Evolutionary conservation across 1,284 basidiomycete species (phyloP), one percentile per base, ranked within the genome.

Genomic region (Dichomitus squalens): DNA sequence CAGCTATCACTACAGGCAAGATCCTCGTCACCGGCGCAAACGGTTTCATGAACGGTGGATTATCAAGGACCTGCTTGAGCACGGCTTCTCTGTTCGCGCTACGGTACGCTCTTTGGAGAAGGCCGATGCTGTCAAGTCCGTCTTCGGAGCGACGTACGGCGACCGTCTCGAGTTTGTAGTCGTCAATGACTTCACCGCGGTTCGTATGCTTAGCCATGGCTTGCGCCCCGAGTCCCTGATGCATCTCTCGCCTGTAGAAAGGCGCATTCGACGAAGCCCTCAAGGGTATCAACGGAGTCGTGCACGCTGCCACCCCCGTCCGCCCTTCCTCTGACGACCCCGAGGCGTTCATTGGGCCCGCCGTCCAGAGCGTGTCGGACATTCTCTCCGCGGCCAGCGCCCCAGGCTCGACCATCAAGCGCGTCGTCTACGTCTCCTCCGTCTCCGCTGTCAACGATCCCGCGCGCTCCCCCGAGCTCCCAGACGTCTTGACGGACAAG

Each of bases 321-420:
- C 60, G 66, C 31, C 21, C 34, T 38, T 16, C 27, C 20, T 21
- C 18, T 2, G 29, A 51, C 16, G 44, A 52, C 23, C 57, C 53
- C 16, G 34, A 51, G 11, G 84, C 84, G 50, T 67, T 88, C n/a
- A 80, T 89, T 65, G 71, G 71, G 2, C 88, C 88, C 0, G 88
- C 88, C 6, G 75, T 90, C 9, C 72, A 82, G 25, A 88, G 88
- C 0, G 89, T 87, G 1, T 65, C 78, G 0, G 80, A 82, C 34
- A 77, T 89, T 4, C 75, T 90, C 7, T 18, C 43, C 18, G 57
- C 53, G 49, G 60, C 54, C 8, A n/a, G 40, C 21, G 50, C 41
- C 14, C 34, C 43, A 23, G 57, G 49, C 9, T 27, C 46, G 7
- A 48, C 50, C 7, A 44, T 66, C 38, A 57, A 60, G 47, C 57